Evolutionary conservation across 1,284 basidiomycete species (phyloP).

Genomic region (Somion occarium): DNA sequence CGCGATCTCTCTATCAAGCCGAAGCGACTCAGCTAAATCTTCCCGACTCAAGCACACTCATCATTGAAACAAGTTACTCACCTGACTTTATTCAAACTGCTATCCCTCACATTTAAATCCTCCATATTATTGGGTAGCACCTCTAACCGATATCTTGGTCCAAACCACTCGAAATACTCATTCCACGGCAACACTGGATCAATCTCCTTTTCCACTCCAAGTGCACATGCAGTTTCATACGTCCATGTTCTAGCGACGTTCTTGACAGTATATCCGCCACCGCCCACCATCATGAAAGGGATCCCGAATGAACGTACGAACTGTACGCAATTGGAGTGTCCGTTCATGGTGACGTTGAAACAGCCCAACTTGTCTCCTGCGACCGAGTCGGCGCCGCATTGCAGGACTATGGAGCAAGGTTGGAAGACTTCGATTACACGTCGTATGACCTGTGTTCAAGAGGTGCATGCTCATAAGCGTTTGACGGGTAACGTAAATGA

Average conservation of each 20-base stretch:
- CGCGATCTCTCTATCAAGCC: conserved; percentile 54
- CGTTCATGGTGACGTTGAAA: conserved; percentile 94
- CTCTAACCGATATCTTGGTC: conserved; percentile 91
- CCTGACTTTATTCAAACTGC: conserved; percentile 80
- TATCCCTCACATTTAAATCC: conserved; percentile 83
- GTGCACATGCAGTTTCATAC: conserved; percentile 93
- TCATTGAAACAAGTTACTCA: conserved; percentile 32
- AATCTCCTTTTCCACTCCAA: conserved; percentile 78
- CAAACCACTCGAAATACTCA: conserved; percentile 98
- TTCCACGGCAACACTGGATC: conserved; percentile 89
- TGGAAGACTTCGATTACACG: conserved; percentile 89
- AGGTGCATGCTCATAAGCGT: too few relatives aligned
- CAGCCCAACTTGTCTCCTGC: conserved; percentile 95
- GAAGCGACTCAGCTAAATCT: background rate
- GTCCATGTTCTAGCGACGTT: conserved; percentile 97
- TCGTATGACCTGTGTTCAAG: conserved; percentile 64
- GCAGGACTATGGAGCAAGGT: conserved; percentile 87
- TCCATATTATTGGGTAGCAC: conserved; percentile 93
- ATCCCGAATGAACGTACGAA: conserved; percentile 84
- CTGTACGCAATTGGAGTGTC: conserved; percentile 88
- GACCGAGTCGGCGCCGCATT: conserved; percentile 95
- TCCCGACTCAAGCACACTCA: background rate
- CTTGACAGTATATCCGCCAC: conserved; percentile 95
- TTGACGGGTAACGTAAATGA: too few relatives aligned
- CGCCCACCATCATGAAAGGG: conserved; percentile 89